These are phyloP conservation scores for Aquilaria agallochum DNA, from an alignment of 441 rosid genomes.

Conservation along the genomic window DNA sequence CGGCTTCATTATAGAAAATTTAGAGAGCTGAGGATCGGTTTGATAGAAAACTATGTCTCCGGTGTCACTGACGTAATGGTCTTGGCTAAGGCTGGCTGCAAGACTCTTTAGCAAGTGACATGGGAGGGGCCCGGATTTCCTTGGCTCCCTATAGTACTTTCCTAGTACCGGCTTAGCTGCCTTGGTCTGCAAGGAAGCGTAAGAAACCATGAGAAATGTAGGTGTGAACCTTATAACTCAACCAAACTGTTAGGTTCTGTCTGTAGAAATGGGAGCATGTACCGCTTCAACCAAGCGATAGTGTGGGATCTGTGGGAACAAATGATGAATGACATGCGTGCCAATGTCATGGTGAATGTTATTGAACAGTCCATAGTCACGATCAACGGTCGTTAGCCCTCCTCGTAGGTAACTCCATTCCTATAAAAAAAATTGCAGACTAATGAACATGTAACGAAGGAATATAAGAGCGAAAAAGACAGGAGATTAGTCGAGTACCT, in stretches of 20 bases:
- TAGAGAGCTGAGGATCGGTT: conserved; percentile 47
- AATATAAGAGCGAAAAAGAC: no score
- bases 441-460: not conserved
- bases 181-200: conserved; percentile 54
- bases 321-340: conserved; percentile 89
- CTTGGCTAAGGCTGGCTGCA: conserved; percentile 56
- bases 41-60: conserved; percentile 83
- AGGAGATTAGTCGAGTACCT: conserved; percentile 33
- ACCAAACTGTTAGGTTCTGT: not conserved
- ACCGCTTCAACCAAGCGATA: conserved; percentile 87
- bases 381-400: conserved; percentile 86
- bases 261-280: conserved; percentile 1
- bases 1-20: conserved; percentile 21
- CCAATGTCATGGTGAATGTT: conserved; percentile 87
- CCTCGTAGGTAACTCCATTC: conserved; percentile 94
- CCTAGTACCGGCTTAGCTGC: conserved; percentile 85
- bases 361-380: conserved; percentile 80
- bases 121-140: conserved; percentile 71
- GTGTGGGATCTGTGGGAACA: conserved; percentile 95
- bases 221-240: no score
- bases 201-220: not conserved
- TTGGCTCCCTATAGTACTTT: conserved; percentile 78
- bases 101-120: conserved; percentile 54
- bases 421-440: conserved; percentile 21
- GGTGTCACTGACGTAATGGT: conserved; percentile 78